Conservation (phyloP, 2,329 filamentous ascomycete species). For the Colletotrichum musae region DNA sequence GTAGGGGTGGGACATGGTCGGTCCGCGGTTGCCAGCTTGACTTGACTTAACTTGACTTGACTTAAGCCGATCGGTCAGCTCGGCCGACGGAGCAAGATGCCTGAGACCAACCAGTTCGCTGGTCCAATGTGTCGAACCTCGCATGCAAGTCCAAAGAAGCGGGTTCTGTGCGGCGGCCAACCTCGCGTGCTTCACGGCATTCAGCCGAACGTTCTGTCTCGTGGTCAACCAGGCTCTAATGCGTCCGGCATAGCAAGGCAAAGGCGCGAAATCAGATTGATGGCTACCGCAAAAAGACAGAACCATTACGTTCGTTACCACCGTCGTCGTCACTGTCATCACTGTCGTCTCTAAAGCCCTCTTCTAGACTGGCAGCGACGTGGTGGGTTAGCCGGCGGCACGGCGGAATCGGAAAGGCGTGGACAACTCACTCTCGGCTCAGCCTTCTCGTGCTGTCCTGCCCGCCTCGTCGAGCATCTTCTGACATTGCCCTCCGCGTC, state of each 20-base stretch:
- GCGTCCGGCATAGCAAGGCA: conserved; percentile 17
- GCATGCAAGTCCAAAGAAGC: conserved; percentile 12
- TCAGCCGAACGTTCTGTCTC: conserved; percentile 25
- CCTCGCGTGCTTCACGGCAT: conserved; percentile 10
- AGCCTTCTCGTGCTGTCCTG: conserved; percentile 72
- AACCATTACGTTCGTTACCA: conserved; percentile 47
- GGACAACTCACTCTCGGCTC: conserved; percentile 76
- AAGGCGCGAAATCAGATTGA: conserved; percentile 28
- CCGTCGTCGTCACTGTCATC: conserved; percentile 56
- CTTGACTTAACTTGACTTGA: not conserved
- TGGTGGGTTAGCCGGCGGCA: conserved; percentile 24
- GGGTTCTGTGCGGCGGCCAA: conserved; percentile 12
- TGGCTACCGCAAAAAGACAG: conserved; percentile 35
- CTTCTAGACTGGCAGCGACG: conserved; percentile 67
- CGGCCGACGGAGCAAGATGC: not conserved
- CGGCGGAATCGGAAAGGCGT: not conserved
- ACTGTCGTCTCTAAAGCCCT: conserved; percentile 63
- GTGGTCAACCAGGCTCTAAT: conserved; percentile 11
- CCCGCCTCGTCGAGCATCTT: conserved; percentile 53
- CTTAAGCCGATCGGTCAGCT: conserved; percentile 18
- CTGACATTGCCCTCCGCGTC: conserved; percentile 56
- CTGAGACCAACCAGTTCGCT: conserved; percentile 1
- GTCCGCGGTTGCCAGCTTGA: not conserved
- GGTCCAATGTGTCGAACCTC: conserved; percentile 8
- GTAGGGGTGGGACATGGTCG: not conserved